Base-by-base conservation (phyloP, 495 filamentous ascomycete species). In the Penicillium herquei region DNA sequence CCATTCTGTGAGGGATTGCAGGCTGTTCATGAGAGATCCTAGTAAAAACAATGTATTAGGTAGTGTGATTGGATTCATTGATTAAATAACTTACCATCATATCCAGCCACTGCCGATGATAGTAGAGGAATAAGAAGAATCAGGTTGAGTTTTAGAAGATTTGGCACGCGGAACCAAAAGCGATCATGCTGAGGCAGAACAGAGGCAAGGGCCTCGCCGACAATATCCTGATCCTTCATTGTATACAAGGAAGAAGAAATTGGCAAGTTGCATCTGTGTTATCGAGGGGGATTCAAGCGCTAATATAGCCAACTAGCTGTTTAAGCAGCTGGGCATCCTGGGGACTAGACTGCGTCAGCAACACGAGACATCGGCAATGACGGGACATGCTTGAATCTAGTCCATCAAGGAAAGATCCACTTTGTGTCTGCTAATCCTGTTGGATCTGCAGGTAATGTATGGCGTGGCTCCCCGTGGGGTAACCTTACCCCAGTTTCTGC, bases 81-180 rank as follows among this genome's bases (percentile, higher is more conserved):
- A 26, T 26, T 4, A 26, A 26, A 26, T 26, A 26, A 13, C 34
- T 37, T 43, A 62, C 58, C 72, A 64, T 77, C 73, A 56, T 70
- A 76, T 7, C 73, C 68, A 57, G 61, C 63, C 14, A 68, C 67
- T 3, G 74, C 58, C 9, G 72, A 76, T 0, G 72, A 75, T 8
- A 78, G 59, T 5, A 77, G 51, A 2, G 72, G 71, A 41, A 77
- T 51, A 14, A 76, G 49, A 9, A 78, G 63, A 46, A 70, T 54
- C 17, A 77, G 56, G 43, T 78, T 78, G 9, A 78, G 68, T 21
- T 61, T 53, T 26, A 74, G 52, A 3, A 78, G 66, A 52, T 75
- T 70, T 2, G 58, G 56, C 42, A 57, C 47, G 51, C 49, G 61
- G 47, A 65, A 72, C 74, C 74, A 76, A 18, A 50, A 61, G 33